Evolutionary conservation across 1,284 basidiomycete species (phyloP).

Genomic region (Ustilago sp.): DNA sequence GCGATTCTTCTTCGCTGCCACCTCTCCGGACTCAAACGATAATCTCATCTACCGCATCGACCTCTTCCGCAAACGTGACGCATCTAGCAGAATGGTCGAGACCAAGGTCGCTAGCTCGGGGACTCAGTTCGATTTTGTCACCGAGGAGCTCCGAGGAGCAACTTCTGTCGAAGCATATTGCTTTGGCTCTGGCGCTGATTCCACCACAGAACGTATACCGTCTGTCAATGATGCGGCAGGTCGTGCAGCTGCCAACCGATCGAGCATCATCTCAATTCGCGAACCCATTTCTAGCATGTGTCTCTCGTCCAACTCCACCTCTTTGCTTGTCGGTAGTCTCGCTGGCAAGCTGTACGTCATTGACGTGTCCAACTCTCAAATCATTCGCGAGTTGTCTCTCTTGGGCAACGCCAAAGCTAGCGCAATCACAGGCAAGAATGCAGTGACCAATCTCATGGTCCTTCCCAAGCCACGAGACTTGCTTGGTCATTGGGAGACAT

Average conservation of each 20-base stretch:
- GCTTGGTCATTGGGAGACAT: constrained; percentile 41
- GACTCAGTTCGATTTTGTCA: constrained; percentile 36
- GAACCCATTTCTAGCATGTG: constrained; percentile 76
- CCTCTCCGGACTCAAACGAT: constrained; percentile 69
- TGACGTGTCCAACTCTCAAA: constrained; percentile 89
- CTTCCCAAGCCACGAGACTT: constrained; percentile 53
- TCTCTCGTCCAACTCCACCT: constrained; percentile 80
- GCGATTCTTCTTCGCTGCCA: constrained; percentile 85
- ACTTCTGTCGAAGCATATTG: constrained; percentile 32
- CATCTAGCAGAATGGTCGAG: constrained; percentile 35
- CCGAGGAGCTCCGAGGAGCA: constrained; percentile 34
- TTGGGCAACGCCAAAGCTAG: constrained; percentile 43
- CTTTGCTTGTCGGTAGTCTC: constrained; percentile 71
- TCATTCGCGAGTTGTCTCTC: constrained; percentile 78
- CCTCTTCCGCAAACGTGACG: constrained; percentile 74
- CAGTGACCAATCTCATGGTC: constrained; percentile 52
- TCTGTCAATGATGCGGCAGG: constrained; percentile 14
- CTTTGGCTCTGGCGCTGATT: constrained; percentile 28
- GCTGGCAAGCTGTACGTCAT: constrained; percentile 80
- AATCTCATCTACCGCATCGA: constrained; percentile 82
- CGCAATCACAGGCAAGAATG: constrained; percentile 47
- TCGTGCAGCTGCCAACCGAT: constrained; percentile 22
- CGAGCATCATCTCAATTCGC: constrained; percentile 39
- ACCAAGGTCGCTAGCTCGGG: constrained; percentile 21
- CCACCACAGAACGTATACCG: constrained; percentile 26